phyloP scores from a whole-genome alignment of 2,329 filamentous ascomycete genomes.

The Epichloe amarillans region DNA sequence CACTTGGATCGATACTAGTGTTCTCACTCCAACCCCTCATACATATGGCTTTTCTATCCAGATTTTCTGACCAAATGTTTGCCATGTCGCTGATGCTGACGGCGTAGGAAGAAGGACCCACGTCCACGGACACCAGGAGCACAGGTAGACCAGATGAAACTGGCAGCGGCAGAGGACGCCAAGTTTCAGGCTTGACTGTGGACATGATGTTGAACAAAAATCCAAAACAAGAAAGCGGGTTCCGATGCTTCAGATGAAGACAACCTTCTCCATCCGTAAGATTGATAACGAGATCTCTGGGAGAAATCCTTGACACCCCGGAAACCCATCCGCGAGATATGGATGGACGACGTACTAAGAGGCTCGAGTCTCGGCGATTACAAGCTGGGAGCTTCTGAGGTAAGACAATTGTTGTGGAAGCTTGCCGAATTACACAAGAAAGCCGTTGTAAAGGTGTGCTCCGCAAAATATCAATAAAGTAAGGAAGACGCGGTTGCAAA shows the following conservation, averaged over 20 bases:
- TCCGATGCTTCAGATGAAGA: not conserved
- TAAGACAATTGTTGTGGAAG: not conserved
- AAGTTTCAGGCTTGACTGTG: slow-evolving; percentile 15
- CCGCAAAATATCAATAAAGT: not conserved
- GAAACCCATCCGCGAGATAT: not conserved
- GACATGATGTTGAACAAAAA: slow-evolving; percentile 14
- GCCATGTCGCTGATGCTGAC: slow-evolving; percentile 59
- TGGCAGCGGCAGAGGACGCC: slow-evolving; percentile 27
- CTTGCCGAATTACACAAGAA: not conserved
- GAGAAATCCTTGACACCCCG: not conserved
- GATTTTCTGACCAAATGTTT: slow-evolving; percentile 56
- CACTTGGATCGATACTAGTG: slow-evolving; percentile 61
- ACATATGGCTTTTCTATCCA: slow-evolving; percentile 49
- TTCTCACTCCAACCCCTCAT: slow-evolving; percentile 47
- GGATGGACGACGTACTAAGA: not conserved
- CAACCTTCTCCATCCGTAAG: not conserved
- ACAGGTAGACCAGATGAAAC: slow-evolving; percentile 34
- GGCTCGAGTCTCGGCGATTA: slow-evolving; percentile 9
- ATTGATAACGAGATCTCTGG: not conserved
- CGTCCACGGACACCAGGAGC: slow-evolving; percentile 48
- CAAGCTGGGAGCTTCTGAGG: slow-evolving; percentile 2
- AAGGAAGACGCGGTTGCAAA: not conserved
- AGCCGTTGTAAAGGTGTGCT: slow-evolving; percentile 3
- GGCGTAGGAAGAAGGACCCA: slow-evolving; percentile 44
- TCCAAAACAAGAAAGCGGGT: not conserved